These are phyloP conservation scores for Aspergillus panamensis DNA, from an alignment of 495 filamentous ascomycete species.

Conservation along the genomic window DNA sequence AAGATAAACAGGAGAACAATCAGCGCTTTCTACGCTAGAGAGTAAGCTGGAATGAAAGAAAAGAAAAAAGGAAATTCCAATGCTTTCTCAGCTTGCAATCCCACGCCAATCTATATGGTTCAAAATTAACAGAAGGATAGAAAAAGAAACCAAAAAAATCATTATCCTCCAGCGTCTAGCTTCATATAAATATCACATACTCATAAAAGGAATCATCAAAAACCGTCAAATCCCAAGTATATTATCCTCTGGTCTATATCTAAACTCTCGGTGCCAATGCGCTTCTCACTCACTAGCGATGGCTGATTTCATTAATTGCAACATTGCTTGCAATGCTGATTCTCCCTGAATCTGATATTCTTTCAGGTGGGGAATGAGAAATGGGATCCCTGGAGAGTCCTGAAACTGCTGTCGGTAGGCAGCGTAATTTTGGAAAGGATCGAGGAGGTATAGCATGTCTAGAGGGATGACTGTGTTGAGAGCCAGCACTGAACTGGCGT, in stretches of 20 bases:
- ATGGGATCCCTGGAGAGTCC: constrained; percentile 36
- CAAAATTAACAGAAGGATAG: too few species aligned
- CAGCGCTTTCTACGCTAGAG: too few species aligned
- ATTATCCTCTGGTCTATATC: not conserved
- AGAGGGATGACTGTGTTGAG: constrained; percentile 27
- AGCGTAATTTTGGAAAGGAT: constrained; percentile 33
- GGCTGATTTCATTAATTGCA: constrained; percentile 24
- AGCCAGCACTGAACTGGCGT: constrained; percentile 19
- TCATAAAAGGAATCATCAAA: too few species aligned
- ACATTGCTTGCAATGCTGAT: constrained; percentile 29
- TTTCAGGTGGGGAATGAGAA: constrained; percentile 38
- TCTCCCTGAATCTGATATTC: constrained; percentile 35
- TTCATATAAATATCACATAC: too few species aligned
- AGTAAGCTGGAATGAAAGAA: not conserved
- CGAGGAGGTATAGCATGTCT: constrained; percentile 25
- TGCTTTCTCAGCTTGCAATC: not conserved
- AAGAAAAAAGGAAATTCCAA: not conserved
- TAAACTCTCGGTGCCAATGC: not conserved
- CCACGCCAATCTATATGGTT: constrained; percentile 1
- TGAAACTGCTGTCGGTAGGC: constrained; percentile 37
- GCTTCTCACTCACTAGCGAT: not conserved
- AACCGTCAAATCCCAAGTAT: too few species aligned
- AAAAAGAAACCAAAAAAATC: too few species aligned
- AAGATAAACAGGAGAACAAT: too few species aligned
- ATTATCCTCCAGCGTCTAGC: too few species aligned